Evolutionary conservation across 129 eudicot species (phyloP), one percentile per base, ranked within the genome.

Genomic region (Cynara cardunculus): DNA sequence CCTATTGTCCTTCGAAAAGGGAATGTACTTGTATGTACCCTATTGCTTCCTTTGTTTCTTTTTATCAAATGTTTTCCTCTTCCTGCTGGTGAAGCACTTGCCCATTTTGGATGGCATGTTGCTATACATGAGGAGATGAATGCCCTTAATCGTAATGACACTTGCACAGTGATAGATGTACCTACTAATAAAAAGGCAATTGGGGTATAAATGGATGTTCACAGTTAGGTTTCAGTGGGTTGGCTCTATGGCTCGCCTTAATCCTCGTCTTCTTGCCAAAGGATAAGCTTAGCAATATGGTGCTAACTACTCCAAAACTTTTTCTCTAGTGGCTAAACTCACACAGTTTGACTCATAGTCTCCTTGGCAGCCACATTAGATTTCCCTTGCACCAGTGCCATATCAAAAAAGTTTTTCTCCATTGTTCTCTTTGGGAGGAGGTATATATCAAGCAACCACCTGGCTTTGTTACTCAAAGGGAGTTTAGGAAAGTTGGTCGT

Each of bases 241-340:
- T 31, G 5, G 35, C 35, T 31, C 4, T 31, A 5, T 31, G 35
- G 35, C 35, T 31, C 35, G 0, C 4, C 35, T 31, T 31, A 41
- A 41, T 1, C 13, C 53, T 8, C 53, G 16, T 41, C 53, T 41
- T 9, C 16, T 41, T 41, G 53, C 53, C 16, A 41, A 41, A 41
- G 53, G 53, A 8, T 41, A 41, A 2, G 53, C 53, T 8, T 41
- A 41, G 16, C 13, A 10, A 10, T 41, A 41, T 10, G 13, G 53
- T 10, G 53, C 16, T 1, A 13, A 41, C 71, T 87, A 87, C 44
- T 62, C 78, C 0, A 76, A 72, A 67, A 76, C 83, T 22, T 83
- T 22, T 83, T 87, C 87, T 1, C 78, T 76, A 1, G 81, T 83
- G 53, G 53, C 53, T 10, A 41, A 41, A 35, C 70, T 80, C 69